Conservation (phyloP, 225 moss, liverwort and hornwort species). For the Pseudoscleropodium purum region DNA sequence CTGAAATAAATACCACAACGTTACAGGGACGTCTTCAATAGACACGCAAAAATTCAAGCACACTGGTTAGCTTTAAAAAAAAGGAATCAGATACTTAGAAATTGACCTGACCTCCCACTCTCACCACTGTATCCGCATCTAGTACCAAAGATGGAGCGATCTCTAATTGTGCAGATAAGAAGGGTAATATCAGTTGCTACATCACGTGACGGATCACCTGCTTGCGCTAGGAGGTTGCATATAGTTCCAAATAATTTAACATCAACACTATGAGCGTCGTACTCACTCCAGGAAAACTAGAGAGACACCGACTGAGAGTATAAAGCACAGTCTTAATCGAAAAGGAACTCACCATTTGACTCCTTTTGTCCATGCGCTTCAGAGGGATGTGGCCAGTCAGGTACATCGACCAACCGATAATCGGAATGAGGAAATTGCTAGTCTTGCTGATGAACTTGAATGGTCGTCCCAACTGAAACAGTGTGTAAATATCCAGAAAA, state of each 20-base stretch:
- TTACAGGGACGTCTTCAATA: not conserved
- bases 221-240: not conserved
- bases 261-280: not conserved
- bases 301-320: not conserved
- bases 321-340: not conserved
- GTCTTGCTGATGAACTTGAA: conserved; percentile 99
- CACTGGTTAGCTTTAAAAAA: not conserved
- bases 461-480: conserved; percentile 81
- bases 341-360: conserved; percentile 55
- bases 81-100: not conserved
- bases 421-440: conserved; percentile 85
- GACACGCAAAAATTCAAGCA: not conserved
- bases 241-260: not conserved
- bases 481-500: conserved; percentile 88
- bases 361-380: conserved; percentile 72
- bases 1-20: conserved; percentile 22
- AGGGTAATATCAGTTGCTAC: not conserved
- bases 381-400: conserved; percentile 89
- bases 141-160: not conserved
- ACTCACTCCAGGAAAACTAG: not conserved
- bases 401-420: conserved; percentile 95
- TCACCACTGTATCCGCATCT: not conserved
- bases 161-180: not conserved
- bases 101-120: not conserved
- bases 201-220: not conserved